Evolutionary conservation across 371 early-diverging fungal genomes (phyloP), one percentile per base, ranked within the genome.

Genomic region (Fennellomyces sp.): DNA sequence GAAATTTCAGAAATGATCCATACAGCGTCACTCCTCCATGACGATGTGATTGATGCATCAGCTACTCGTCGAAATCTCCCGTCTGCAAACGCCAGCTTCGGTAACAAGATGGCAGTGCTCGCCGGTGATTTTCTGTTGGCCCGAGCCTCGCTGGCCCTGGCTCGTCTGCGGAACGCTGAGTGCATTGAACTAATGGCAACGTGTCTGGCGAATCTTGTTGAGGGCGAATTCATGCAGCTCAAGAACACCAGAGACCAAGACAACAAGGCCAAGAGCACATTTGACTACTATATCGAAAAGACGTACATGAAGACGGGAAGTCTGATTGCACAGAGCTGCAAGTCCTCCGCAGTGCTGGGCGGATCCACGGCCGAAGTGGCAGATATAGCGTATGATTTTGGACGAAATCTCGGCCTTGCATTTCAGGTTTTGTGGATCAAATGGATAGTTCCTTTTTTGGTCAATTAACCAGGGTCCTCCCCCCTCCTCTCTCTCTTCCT

Each of bases 1-100:
- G 96, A 96, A 71, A 97, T 98, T 57, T 88, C 93, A 0, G 97
- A 98, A 70, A 93, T 98, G 92, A 97, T 98, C 64, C 95, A 98
- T 72, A 96, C 98, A 1, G 95, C 98, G 6, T 93, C 94, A 5
- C 73, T 97, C 28, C 71, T 98, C 7, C 98, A 98, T 71, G 96
- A 98, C 75, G 98, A 98, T 66, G 97, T 98, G 21, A 91, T 97
- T 53, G 94, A 93, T 60, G 68, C 65, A 21, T 70, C 70, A 5
- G 78, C 82, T 53, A 85, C 84, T 1, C 87, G 96, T 30, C 87
- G 96, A 6, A 80, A 84, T 19, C 57, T 85, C 33, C 83, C 89
- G 8, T 88, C 94, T 1, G 91, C 91, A 17, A 95, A 94, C 58
- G 88, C 90, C 31, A 86, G 82, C 67, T 94, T 91, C 76, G 98